Evolutionary conservation across 768 basidiomycete species (phyloP), one percentile per base, ranked within the genome.

Genomic region (Mycena floridula): DNA sequence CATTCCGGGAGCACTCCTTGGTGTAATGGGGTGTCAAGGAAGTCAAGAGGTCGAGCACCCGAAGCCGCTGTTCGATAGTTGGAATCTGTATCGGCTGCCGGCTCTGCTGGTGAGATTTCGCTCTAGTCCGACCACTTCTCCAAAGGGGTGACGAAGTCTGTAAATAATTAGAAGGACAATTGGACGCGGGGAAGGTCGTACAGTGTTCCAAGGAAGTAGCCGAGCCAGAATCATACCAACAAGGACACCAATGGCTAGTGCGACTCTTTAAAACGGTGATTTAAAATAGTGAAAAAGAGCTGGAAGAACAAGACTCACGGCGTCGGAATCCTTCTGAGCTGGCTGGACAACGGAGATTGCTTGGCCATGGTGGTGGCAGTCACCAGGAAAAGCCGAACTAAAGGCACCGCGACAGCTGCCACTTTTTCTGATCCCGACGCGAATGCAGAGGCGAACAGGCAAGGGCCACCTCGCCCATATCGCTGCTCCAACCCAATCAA

Each of bases 11-110:
- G 66, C 94, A 98, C 65, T 94, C 85, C 46, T 83, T 84, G 16
- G 96, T 98, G 61, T 98, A 85, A 59, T 96, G 91, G 0, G 92
- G 82, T 0, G 91, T 82, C 38, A 99, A 77, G 4, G 85, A 84
- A 23, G 86, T 86, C 45, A 99, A 74, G 42, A 97, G 76, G 45
- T 91, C 82, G 26, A 98, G 76, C 11, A 98, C 81, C 20, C 93
- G 85, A 22, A 73, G 72, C 12, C 96, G 85, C 63, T 98, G 92
- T 37, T 85, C 82, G 11, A 84, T 60, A 0, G 87, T 89, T 1
- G 95, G 95, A 1, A 88, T 71, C 22, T 79, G 74, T 37, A 89
- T 72, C 13, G 79, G 76, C 45, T 84, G 79, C 24, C 76, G 76
- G 40, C 75, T 73, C 44, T 78, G 68, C 53, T 75, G 62, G 57